Evolutionary conservation across 495 filamentous ascomycete species (phyloP).

Genomic region (Copromyces sp.): DNA sequence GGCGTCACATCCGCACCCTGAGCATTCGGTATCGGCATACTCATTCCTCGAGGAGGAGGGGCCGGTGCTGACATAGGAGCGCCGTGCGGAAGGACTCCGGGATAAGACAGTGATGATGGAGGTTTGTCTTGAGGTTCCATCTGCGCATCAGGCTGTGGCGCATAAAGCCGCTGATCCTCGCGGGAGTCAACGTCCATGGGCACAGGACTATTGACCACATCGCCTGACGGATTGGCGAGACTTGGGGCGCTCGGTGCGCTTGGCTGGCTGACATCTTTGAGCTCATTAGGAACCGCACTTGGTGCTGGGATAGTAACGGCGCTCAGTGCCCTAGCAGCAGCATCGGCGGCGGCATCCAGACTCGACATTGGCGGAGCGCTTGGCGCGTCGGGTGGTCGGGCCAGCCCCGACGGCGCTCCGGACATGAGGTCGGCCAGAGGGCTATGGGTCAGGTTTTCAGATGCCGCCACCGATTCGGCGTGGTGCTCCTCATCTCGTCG

Average conservation of each 20-base stretch:
- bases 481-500: slow-evolving; percentile 37
- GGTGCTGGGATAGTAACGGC: slow-evolving; percentile 26
- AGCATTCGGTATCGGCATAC: slow-evolving; percentile 60
- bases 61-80: slow-evolving; percentile 30
- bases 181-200: slow-evolving; percentile 36
- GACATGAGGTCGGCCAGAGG: slow-evolving; percentile 46
- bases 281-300: slow-evolving; percentile 17
- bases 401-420: slow-evolving; percentile 39
- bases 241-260: slow-evolving; percentile 29
- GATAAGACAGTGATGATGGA: slow-evolving; percentile 34
- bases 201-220: slow-evolving; percentile 31
- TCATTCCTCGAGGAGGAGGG: slow-evolving; percentile 56
- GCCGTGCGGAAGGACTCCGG: slow-evolving; percentile 27
- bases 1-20: slow-evolving; percentile 36
- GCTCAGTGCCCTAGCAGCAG: slow-evolving; percentile 17
- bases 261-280: slow-evolving; percentile 32
- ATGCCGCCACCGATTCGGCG: slow-evolving; percentile 27
- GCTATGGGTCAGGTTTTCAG: slow-evolving; percentile 44
- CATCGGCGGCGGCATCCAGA: slow-evolving; percentile 28
- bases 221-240: slow-evolving; percentile 23
- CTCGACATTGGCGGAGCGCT: slow-evolving; percentile 21
- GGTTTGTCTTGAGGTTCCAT: slow-evolving; percentile 36
- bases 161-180: slow-evolving; percentile 22
- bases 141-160: slow-evolving; percentile 32
- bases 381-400: slow-evolving; percentile 36